phyloP scores from a whole-genome alignment of 2,329 filamentous ascomycete species.

The Diaporthe sp. region DNA sequence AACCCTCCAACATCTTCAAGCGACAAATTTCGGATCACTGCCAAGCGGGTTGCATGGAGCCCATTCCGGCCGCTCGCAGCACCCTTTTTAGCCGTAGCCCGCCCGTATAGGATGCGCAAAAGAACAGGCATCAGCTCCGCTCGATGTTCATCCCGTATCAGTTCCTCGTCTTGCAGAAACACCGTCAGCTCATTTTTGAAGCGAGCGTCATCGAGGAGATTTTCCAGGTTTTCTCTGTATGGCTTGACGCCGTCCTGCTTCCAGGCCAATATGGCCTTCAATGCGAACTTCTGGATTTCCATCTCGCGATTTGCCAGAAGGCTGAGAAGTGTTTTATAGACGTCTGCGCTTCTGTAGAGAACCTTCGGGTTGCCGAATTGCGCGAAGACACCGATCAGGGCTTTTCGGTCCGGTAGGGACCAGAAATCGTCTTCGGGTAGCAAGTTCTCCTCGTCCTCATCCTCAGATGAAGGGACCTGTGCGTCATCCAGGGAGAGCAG shows the following conservation, averaged over 20 bases:
- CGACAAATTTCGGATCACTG: constrained; percentile 83
- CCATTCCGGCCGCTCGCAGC: constrained; percentile 83
- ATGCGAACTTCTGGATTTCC: constrained; percentile 87
- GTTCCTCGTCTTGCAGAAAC: constrained; percentile 82
- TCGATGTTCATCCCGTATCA: constrained; percentile 82
- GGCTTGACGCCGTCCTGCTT: constrained; percentile 81
- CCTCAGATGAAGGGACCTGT: constrained; percentile 56
- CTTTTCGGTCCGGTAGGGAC: constrained; percentile 85
- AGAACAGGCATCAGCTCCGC: constrained; percentile 85
- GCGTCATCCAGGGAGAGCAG: constrained; percentile 84
- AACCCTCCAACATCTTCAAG: constrained; percentile 84
- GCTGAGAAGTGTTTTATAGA: constrained; percentile 80
- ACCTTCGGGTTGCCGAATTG: constrained; percentile 90
- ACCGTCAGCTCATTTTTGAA: constrained; percentile 96
- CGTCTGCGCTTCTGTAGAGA: constrained; percentile 82
- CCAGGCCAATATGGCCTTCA: constrained; percentile 91
- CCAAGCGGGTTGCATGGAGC: constrained; percentile 84
- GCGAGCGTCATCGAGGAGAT: constrained; percentile 88
- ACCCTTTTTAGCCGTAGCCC: constrained; percentile 86
- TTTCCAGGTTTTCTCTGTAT: constrained; percentile 89
- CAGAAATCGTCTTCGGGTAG: constrained; percentile 64
- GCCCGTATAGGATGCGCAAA: constrained; percentile 88
- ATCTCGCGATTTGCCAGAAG: constrained; percentile 90
- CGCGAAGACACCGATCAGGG: constrained; percentile 84
- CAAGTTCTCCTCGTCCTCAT: constrained; percentile 58